Base-by-base conservation (phyloP, 2,329 filamentous ascomycete genomes). In the Diaporthe capsici region DNA sequence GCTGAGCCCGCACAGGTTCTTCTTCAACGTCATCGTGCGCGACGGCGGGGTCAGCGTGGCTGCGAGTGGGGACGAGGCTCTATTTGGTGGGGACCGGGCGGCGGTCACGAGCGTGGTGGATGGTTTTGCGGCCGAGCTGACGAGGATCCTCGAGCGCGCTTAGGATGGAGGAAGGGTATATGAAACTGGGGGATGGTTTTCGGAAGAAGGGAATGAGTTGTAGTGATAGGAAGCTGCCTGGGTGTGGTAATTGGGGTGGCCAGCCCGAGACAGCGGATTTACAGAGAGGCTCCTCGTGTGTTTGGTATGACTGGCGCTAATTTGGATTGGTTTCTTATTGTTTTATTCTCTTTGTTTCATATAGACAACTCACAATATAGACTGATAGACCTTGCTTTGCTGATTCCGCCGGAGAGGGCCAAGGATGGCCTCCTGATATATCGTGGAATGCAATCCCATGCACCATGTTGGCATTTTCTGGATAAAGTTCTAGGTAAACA, bases 21-120 rank as follows among this genome's bases (percentile, higher is more conserved):
- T 76, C 58, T 75, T 78, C 34, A 78, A 78, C 37, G 74, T 78
- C 25, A 44, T 77, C 25, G 74, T 78, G 17, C 72, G 70, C 20
- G 63, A 71, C 2, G 67, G 37, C 2, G 61, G 28, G 51, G 37
- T 77, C n/a, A 71, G 70, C 6, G 72, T 78, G 20, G 70, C 73
- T 6, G 72, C 77, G 34, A 78, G 74, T 15, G 76, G 77, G 7
- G 76, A 76, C 44, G 53, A 74, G 75, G 76, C 71, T 17, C 39
- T 63, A 15, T 55, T 73, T 55, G 58, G 71, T 34, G 58, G 44
- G 20, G 58, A 73, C 58, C 71, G 57, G 12, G 70, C 34, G n/a
- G 58, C 44, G 28, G 70, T 72, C 42, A 49, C 44, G 34, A 28
- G 70, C 28, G 34, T 72, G 70, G 44, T 72, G 42, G 57, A 72